phyloP scores from a whole-genome alignment of 768 basidiomycete genomes.

The Mycena polygramma region DNA sequence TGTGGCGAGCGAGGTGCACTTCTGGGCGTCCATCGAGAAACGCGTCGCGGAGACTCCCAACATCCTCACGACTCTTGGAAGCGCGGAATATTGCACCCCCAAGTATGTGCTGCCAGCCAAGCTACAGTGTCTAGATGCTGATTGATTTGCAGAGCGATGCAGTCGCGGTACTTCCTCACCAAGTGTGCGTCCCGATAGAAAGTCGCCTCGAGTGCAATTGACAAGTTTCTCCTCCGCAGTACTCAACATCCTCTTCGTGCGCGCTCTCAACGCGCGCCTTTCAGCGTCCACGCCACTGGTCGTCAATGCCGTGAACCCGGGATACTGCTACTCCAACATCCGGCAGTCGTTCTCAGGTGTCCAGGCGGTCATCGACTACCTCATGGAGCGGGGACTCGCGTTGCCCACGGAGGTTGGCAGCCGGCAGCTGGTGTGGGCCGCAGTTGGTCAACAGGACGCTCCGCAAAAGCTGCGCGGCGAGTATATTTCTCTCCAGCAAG shows the following conservation, averaged over 20 bases:
- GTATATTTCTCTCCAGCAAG: constrained; percentile 44
- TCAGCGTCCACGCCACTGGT: constrained; percentile 32
- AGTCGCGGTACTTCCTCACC: constrained; percentile 33
- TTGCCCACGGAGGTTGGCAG: constrained; percentile 42
- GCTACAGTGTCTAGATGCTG: neutral
- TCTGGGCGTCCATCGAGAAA: constrained; percentile 28
- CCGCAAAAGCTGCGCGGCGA: constrained; percentile 45
- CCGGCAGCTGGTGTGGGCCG: constrained; percentile 50
- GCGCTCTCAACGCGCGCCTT: constrained; percentile 37
- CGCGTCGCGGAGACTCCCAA: constrained; percentile 24
- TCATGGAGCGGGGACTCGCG: constrained; percentile 32
- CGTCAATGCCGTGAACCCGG: constrained; percentile 40
- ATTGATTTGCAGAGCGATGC: constrained; percentile 10
- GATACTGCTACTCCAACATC: constrained; percentile 39
- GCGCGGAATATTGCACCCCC: constrained; percentile 39
- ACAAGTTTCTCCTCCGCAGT: constrained; percentile 26
- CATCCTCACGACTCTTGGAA: constrained; percentile 40
- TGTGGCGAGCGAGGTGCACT: constrained; percentile 48
- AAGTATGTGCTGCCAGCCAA: constrained; percentile 9
- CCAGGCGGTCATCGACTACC: constrained; percentile 14
- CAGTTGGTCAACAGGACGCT: constrained; percentile 40
- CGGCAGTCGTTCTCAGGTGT: constrained; percentile 16
- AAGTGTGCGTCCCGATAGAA: constrained; percentile 29
- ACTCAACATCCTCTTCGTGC: constrained; percentile 41
- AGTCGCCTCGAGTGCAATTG: constrained; percentile 1